phyloP scores from a whole-genome alignment of 2,329 filamentous ascomycete genomes.

The Diplocarpon mali region DNA sequence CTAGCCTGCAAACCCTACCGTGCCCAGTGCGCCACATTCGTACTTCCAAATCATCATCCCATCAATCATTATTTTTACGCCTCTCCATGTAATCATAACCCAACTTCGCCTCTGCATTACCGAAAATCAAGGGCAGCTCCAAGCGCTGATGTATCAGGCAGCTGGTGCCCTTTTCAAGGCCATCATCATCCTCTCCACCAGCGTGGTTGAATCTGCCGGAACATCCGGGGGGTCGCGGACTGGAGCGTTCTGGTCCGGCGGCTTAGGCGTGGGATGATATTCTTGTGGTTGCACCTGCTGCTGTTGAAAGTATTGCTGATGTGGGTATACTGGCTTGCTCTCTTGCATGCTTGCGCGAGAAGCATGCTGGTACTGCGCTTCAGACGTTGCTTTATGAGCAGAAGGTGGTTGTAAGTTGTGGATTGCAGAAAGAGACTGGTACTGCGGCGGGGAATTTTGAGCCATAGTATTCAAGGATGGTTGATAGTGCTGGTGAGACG shows the following conservation, averaged over 20 bases:
- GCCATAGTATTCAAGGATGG: background rate
- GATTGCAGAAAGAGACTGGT: background rate
- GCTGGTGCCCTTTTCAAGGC: conserved; percentile 33
- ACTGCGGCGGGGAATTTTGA: background rate
- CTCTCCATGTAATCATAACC: background rate
- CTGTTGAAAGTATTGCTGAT: background rate
- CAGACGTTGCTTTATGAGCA: background rate
- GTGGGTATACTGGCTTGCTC: no score
- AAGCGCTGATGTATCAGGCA: background rate
- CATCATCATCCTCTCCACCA: conserved; percentile 42
- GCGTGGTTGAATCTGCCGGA: conserved; percentile 26
- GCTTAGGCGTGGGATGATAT: conserved; percentile 3
- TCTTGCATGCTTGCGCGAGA: background rate
- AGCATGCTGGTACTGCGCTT: background rate
- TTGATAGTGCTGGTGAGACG: background rate
- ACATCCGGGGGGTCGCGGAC: conserved; percentile 24
- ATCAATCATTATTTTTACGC: no score
- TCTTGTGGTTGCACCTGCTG: background rate
- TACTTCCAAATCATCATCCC: no score
- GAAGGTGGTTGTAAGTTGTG: background rate
- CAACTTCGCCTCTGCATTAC: no score
- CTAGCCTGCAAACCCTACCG: no score
- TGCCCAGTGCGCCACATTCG: no score
- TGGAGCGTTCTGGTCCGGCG: background rate
- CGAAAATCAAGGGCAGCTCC: background rate